Conservation (phyloP, 441 rosid species). For the Lepidium campestre region DNA sequence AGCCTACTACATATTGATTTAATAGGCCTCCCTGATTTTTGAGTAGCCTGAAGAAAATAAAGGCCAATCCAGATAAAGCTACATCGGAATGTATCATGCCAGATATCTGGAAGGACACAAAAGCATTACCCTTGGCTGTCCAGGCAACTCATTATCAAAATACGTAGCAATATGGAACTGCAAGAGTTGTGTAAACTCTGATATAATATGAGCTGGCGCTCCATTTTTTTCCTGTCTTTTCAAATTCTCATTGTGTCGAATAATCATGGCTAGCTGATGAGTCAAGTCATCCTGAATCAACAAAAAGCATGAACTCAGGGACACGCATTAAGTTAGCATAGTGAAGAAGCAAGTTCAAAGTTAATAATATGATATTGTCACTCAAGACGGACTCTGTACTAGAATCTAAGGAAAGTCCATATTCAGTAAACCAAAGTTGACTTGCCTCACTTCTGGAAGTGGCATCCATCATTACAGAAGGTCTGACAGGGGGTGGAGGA, state of each 20-base stretch:
- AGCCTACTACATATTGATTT: constrained; percentile 97
- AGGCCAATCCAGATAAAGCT: constrained; percentile 8
- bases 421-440: not conserved
- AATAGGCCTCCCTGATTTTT: constrained; percentile 98
- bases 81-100: not conserved
- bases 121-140: constrained; percentile 88
- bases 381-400: not conserved
- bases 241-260: constrained; percentile 91
- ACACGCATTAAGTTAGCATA: not conserved
- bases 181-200: constrained; percentile 91
- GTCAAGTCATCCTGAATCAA: constrained; percentile 86
- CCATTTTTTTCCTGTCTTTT: constrained; percentile 95
- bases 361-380: not conserved
- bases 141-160: constrained; percentile 98
- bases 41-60: constrained; percentile 70
- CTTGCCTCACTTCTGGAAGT: constrained; percentile 98
- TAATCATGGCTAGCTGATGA: constrained; percentile 91
- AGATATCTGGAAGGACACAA: constrained; percentile 11
- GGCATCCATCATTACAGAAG: constrained; percentile 99
- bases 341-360: not conserved
- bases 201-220: constrained; percentile 96
- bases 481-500: constrained; percentile 99
- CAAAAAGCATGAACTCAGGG: constrained; percentile 25
- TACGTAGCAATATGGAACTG: constrained; percentile 97
- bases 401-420: not conserved